Base-by-base conservation (phyloP, 202 grass and related monocot species). In the Hordeum pubiflorum region DNA sequence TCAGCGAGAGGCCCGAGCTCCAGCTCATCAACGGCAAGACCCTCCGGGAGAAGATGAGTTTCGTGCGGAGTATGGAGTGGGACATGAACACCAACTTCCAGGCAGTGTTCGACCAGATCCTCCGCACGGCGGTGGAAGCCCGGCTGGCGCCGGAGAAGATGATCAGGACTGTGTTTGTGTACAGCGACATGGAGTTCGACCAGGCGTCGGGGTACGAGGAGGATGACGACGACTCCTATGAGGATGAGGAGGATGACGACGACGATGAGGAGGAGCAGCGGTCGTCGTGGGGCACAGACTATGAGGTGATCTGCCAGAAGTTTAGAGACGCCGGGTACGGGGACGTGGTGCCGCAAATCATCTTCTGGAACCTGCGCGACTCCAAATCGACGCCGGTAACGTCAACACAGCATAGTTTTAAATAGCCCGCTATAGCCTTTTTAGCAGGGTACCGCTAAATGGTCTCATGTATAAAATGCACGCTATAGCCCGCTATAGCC, bases 281-380 rank as follows among this genome's bases (percentile, higher is more conserved):
- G 5, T 4, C 60, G 5, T 6, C 15, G 10, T 79, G 76, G 76
- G 61, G 66, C 0, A 79, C 61, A 12, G 76, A 79, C 43, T 79
- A 79, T 7, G 4, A 79, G 10, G 76, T 79, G 11, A 79, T 79
- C 61, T 64, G 59, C 61, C 32, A 22, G 43, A 79, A 79, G 76
- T 67, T 79, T 12, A 54, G 2, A 7, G 61, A 9, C n/a, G 76
- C 76, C 2, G 76, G 76, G 12, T 71, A 71, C 6, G 67, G 67
- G 3, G 22, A 46, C 0, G 67, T 71, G 52, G 70, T 92, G 24
- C 90, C 83, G 39, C 79, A 92, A 76, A 82, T 92, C 66, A 80
- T 92, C 70, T 86, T 86, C 81, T 92, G 83, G 90, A 92, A 92
- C 74, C 61, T 92, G 13, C 58, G 74, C 43, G 86, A 71, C 40